Evolutionary conservation across 352 stramenopile species (phyloP).

Genomic region (Peronosclerospora sorghi): DNA sequence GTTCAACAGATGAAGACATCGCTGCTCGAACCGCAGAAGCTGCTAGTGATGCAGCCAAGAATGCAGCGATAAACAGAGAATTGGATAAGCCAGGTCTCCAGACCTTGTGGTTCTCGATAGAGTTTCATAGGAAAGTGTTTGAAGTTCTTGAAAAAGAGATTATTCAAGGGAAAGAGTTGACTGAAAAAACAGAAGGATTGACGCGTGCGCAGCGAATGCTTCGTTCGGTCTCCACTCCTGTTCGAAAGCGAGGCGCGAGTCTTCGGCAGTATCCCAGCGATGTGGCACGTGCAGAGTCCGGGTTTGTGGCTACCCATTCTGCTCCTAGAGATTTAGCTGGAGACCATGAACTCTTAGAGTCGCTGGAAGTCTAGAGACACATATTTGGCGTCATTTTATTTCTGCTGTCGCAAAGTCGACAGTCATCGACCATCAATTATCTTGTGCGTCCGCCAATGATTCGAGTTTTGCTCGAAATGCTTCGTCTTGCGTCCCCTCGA

Average conservation of each 20-base stretch:
- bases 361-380: constrained; percentile 65
- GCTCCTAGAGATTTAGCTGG: constrained; percentile 24
- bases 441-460: constrained; percentile 51
- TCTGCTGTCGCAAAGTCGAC: constrained; percentile 67
- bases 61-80: constrained; percentile 53
- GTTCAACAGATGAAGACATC: constrained; percentile 43
- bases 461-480: constrained; percentile 62
- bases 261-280: constrained; percentile 38
- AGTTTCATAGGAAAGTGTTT: constrained; percentile 81
- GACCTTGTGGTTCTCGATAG: constrained; percentile 80
- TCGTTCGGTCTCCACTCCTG: constrained; percentile 67
- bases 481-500: constrained; percentile 63
- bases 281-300: constrained; percentile 25
- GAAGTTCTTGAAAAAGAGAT: constrained; percentile 79
- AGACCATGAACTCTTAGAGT: constrained; percentile 45
- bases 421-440: constrained; percentile 42
- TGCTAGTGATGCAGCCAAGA: constrained; percentile 71
- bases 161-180: constrained; percentile 51
- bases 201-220: constrained; percentile 73
- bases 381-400: constrained; percentile 67
- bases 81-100: constrained; percentile 67
- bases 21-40: constrained; percentile 50
- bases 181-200: constrained; percentile 62
- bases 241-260: constrained; percentile 41
- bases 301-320: constrained; percentile 26